A percentile compares a stretch with the other conserved stretches of the same genome.
These are phyloP conservation scores for Beauveria caledonica DNA, from an alignment of 2,329 filamentous ascomycete genomes.

Conservation along the genomic window DNA sequence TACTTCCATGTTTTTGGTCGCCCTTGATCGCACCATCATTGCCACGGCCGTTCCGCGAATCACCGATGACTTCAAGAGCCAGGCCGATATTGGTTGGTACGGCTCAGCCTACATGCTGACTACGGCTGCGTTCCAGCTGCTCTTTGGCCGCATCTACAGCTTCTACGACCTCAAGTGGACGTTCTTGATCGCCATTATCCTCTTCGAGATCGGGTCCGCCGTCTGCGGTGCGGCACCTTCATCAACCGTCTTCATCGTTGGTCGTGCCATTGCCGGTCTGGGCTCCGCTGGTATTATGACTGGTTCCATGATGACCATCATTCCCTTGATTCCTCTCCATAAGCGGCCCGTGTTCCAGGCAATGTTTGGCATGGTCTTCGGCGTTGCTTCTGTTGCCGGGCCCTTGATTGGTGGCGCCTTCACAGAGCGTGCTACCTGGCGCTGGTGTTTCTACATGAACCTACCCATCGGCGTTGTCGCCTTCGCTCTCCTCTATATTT, in stretches of 20 bases:
- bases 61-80: conserved; percentile 42
- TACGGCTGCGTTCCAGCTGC: conserved; percentile 43
- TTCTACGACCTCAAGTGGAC: conserved; percentile 43
- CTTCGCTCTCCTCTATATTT: conserved; percentile 39
- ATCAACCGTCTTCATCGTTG: conserved; percentile 46
- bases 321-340: conserved; percentile 50
- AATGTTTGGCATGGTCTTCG: conserved; percentile 31
- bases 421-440: conserved; percentile 11
- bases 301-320: conserved; percentile 47
- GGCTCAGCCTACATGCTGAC: conserved; percentile 52
- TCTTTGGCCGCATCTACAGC: conserved; percentile 47
- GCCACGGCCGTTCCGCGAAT: conserved; percentile 39
- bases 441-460: conserved; percentile 12
- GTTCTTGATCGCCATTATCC: conserved; percentile 38
- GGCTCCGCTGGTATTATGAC: conserved; percentile 51
- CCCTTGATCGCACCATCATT: conserved; percentile 46
- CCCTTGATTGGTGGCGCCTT: conserved; percentile 19
- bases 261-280: conserved; percentile 48
- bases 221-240: conserved; percentile 47
- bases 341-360: conserved; percentile 52
- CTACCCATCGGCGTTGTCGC: conserved; percentile 32
- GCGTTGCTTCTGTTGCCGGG: conserved; percentile 25
- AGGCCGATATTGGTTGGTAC: conserved; percentile 54
- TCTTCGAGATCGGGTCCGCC: conserved; percentile 47
- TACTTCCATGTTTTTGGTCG: conserved; percentile 48